Conservation (phyloP, 331 rosid species). For the Rhamnella rubrinervis region DNA sequence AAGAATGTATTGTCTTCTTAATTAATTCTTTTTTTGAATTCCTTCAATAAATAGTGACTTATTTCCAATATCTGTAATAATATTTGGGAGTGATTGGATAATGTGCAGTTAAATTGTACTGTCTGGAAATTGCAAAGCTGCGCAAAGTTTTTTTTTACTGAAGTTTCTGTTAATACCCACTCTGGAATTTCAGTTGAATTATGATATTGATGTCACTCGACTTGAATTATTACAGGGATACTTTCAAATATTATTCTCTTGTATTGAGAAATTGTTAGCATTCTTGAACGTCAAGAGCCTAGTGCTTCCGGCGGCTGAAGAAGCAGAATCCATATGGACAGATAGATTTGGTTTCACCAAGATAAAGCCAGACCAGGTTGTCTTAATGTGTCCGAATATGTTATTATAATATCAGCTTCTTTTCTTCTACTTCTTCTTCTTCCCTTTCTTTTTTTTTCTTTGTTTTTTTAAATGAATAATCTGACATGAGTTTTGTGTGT, state of each 20-base stretch:
- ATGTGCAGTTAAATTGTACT: no score
- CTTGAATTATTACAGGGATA: conserved; percentile 61
- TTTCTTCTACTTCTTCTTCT: no score
- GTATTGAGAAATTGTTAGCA: conserved; percentile 82
- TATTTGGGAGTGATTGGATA: no score
- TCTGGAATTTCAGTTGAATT: background rate
- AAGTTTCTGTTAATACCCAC: background rate
- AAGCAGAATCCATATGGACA: conserved; percentile 93
- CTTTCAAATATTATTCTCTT: conserved; percentile 80
- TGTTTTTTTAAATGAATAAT: no score
- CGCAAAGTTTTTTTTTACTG: background rate
- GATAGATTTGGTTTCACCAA: conserved; percentile 77
- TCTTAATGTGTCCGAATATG: background rate
- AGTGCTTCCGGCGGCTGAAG: conserved; percentile 94
- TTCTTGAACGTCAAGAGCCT: conserved; percentile 73
- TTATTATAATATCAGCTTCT: background rate
- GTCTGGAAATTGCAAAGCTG: background rate
- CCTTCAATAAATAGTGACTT: no score
- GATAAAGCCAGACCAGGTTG: conserved; percentile 78
- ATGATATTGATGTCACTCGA: conserved; percentile 1
- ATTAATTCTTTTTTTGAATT: no score
- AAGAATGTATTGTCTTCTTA: no score
- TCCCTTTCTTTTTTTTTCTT: no score
- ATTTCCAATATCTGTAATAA: no score
- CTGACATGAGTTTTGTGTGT: conserved; percentile 1